Conservation (phyloP, 768 basidiomycete species). For the Boletus bicolor region DNA sequence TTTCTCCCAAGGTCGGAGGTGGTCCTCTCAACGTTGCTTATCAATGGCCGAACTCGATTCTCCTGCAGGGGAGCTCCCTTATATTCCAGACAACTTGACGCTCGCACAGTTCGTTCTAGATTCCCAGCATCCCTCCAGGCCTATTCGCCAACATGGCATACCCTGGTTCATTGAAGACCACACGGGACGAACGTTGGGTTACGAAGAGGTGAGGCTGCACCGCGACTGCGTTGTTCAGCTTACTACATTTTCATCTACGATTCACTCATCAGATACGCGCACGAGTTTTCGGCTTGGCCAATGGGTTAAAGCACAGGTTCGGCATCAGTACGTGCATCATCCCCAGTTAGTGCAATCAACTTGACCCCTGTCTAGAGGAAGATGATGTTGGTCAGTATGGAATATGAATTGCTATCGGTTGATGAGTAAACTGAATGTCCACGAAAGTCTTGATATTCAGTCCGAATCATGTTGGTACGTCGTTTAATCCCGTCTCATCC, state of each 20-base stretch:
- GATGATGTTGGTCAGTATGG: conserved; percentile 38
- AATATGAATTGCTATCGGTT: neutral
- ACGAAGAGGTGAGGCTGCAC: conserved; percentile 34
- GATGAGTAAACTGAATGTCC: conserved; percentile 5
- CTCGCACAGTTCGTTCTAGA: conserved; percentile 39
- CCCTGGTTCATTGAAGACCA: conserved; percentile 44
- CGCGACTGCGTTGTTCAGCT: neutral
- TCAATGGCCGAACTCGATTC: conserved; percentile 31
- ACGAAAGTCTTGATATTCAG: conserved; percentile 58
- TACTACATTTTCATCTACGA: neutral
- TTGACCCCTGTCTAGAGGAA: conserved; percentile 28
- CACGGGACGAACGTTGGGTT: conserved; percentile 34
- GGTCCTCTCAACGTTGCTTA: too few species aligned
- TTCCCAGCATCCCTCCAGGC: conserved; percentile 30
- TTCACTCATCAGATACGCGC: conserved; percentile 32
- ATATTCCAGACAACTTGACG: conserved; percentile 38
- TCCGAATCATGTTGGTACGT: conserved; percentile 62
- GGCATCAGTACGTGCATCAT: conserved; percentile 30
- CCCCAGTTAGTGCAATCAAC: neutral
- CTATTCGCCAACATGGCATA: conserved; percentile 19
- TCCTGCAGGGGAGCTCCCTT: conserved; percentile 29
- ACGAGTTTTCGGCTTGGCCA: conserved; percentile 38
- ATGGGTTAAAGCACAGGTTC: conserved; percentile 34
- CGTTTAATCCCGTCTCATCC: neutral
- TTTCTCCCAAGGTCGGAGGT: neutral